A percentile compares a stretch with the other conserved stretches of the same genome.
These are phyloP conservation scores for Hanseniaspora vineae DNA, from an alignment of 805 yeast genomes.

Conservation along the genomic window DNA sequence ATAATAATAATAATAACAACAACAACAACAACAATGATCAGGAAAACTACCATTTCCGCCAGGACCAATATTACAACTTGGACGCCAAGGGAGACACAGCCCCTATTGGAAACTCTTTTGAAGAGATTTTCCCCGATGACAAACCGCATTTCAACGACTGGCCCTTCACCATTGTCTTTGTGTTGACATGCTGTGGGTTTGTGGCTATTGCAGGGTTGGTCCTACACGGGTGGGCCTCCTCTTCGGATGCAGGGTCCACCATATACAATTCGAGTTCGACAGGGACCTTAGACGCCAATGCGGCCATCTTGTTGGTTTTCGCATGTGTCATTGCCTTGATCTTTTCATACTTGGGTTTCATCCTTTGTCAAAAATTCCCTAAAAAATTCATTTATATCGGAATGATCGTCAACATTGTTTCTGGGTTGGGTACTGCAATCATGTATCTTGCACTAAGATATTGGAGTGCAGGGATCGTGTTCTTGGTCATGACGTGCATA, in stretches of 20 bases:
- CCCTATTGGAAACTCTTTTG: slow-evolving; percentile 37
- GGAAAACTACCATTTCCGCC: slow-evolving; percentile 14
- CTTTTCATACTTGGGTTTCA: slow-evolving; percentile 41
- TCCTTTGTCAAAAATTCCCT: slow-evolving; percentile 54
- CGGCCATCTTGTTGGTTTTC: slow-evolving; percentile 58
- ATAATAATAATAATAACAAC: not conserved
- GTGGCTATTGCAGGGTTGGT: slow-evolving; percentile 57
- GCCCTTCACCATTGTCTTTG: slow-evolving; percentile 47
- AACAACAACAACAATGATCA: slow-evolving; percentile 3
- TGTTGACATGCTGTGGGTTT: slow-evolving; percentile 47
- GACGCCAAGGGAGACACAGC: slow-evolving; percentile 23
- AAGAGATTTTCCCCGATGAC: slow-evolving; percentile 53
- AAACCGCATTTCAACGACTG: slow-evolving; percentile 60
- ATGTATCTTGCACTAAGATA: slow-evolving; percentile 54
- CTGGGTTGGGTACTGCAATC: slow-evolving; percentile 68
- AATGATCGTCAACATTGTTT: slow-evolving; percentile 47
- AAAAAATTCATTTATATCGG: slow-evolving; percentile 55
- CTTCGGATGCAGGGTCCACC: slow-evolving; percentile 46
- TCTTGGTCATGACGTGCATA: slow-evolving; percentile 48
- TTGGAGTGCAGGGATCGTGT: slow-evolving; percentile 73
- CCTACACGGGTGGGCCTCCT: slow-evolving; percentile 46
- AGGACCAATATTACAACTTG: slow-evolving; percentile 18
- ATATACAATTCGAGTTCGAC: slow-evolving; percentile 40
- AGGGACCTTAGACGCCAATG: slow-evolving; percentile 64
- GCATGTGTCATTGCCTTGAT: slow-evolving; percentile 47